Conservation (phyloP, 202 grass and related monocot genomes). For the Schoenoplectus tabernaemontani region DNA sequence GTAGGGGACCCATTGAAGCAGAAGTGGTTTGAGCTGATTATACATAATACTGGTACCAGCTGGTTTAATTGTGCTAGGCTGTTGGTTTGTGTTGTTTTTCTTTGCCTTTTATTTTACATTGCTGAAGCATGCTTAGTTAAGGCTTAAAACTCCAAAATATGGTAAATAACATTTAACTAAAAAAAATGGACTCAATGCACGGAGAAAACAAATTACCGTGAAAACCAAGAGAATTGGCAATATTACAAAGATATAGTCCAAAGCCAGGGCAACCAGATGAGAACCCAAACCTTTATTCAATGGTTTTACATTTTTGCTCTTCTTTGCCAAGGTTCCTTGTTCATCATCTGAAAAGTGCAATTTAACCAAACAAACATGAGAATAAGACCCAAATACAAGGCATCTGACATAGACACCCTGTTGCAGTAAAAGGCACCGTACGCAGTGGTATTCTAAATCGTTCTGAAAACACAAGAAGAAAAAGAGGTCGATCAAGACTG, state of each 20-base stretch:
- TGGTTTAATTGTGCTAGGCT: neutral
- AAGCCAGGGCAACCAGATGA: constrained; percentile 37
- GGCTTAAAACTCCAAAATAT: neutral
- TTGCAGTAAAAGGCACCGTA: neutral
- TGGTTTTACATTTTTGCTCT: constrained; percentile 42
- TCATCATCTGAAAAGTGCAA: constrained; percentile 33
- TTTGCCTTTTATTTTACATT: neutral
- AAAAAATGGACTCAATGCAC: neutral
- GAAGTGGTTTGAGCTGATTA: neutral
- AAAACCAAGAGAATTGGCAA: constrained; percentile 74
- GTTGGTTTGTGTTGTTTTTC: neutral
- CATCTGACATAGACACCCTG: neutral
- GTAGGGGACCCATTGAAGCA: neutral
- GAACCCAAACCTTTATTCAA: constrained; percentile 34
- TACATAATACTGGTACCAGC: neutral
- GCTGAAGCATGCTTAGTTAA: neutral
- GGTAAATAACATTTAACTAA: neutral
- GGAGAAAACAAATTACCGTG: constrained; percentile 49
- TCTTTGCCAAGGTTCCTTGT: constrained; percentile 32
- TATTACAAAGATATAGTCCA: constrained; percentile 67
- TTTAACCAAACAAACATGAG: constrained; percentile 16
- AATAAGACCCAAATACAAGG: neutral
- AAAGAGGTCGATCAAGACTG: too few relatives aligned
- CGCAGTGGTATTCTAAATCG: too few relatives aligned
- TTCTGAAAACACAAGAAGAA: too few relatives aligned